Evolutionary conservation across 352 stramenopile species (phyloP).

Genomic region (Globisporangium polare): DNA sequence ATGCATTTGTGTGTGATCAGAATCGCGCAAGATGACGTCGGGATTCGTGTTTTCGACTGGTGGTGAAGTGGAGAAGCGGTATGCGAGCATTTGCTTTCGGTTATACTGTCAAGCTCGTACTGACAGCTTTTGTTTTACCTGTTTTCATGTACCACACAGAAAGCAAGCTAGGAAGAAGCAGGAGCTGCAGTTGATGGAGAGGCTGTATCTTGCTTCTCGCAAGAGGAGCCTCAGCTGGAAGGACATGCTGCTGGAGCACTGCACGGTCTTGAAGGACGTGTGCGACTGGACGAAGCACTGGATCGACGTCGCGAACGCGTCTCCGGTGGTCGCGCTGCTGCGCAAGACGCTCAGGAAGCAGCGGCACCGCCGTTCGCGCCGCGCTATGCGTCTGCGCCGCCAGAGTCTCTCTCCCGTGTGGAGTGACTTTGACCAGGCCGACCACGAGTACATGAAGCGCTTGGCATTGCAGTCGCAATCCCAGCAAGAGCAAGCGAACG

Average conservation of each 20-base stretch:
- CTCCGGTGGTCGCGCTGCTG: conserved; percentile 7
- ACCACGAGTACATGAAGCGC: conserved; percentile 42
- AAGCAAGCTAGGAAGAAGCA: conserved; percentile 30
- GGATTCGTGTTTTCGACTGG: conserved; percentile 19
- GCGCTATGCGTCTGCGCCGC: conserved; percentile 2
- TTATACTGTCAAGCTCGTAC: not conserved
- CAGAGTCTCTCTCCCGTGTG: conserved; percentile 15
- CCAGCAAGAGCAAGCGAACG: not conserved
- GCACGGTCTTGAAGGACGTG: conserved; percentile 36
- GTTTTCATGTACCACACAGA: not conserved
- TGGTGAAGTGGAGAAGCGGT: conserved; percentile 14
- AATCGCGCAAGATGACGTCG: conserved; percentile 18
- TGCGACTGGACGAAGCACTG: conserved; percentile 26
- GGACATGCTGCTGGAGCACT: conserved; percentile 30
- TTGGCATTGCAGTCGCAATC: conserved; percentile 15
- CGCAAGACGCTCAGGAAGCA: conserved; percentile 14
- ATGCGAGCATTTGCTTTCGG: not conserved
- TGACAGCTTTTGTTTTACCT: not conserved
- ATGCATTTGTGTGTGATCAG: not conserved
- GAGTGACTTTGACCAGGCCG: conserved; percentile 41
- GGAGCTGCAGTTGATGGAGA: conserved; percentile 42
- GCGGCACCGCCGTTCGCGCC: conserved; percentile 11
- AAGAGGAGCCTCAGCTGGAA: conserved; percentile 35
- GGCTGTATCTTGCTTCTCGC: conserved; percentile 38
- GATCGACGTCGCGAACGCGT: conserved; percentile 22